A percentile compares a stretch with the other conserved stretches of the same genome.
These are phyloP conservation scores for Dicorynia guianensis DNA, from an alignment of 306 rosid species.

Conservation along the genomic window DNA sequence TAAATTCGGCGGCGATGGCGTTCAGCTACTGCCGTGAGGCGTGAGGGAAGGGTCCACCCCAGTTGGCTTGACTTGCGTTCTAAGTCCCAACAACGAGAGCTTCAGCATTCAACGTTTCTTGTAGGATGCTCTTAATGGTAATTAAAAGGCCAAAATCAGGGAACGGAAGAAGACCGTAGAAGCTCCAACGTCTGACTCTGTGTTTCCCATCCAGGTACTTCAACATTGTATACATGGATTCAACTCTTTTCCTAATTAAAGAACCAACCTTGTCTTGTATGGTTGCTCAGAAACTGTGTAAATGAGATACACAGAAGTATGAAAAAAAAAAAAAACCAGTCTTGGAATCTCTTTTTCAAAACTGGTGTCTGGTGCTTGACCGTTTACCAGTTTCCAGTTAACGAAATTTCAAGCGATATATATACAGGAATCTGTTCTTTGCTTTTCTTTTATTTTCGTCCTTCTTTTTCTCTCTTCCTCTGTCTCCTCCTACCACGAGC, in stretches of 20 bases:
- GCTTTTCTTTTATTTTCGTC: background rate
- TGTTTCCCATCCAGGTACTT: background rate
- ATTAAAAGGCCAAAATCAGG: too few species aligned
- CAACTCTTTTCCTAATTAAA: background rate
- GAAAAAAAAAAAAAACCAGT: too few species aligned
- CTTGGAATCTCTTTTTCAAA: conserved; percentile 19
- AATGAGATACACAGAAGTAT: background rate
- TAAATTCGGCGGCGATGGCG: too few species aligned
- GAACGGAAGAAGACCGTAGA: too few species aligned
- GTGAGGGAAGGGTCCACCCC: too few species aligned
- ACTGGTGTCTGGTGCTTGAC: background rate
- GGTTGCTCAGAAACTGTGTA: background rate
- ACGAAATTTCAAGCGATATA: background rate
- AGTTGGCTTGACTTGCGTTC: too few species aligned
- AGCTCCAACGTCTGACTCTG: background rate
- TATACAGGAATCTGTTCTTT: background rate
- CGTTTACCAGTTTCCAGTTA: background rate
- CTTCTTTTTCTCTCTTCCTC: background rate
- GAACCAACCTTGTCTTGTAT: conserved; percentile 1
- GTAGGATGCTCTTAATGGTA: too few species aligned
- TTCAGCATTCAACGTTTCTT: too few species aligned
- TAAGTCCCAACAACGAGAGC: too few species aligned
- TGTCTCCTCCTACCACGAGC: background rate
- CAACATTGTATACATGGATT: background rate
- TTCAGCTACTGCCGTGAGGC: too few species aligned